Evolutionary conservation across 306 rosid species (phyloP).

Genomic region (Vachellia collinsii): DNA sequence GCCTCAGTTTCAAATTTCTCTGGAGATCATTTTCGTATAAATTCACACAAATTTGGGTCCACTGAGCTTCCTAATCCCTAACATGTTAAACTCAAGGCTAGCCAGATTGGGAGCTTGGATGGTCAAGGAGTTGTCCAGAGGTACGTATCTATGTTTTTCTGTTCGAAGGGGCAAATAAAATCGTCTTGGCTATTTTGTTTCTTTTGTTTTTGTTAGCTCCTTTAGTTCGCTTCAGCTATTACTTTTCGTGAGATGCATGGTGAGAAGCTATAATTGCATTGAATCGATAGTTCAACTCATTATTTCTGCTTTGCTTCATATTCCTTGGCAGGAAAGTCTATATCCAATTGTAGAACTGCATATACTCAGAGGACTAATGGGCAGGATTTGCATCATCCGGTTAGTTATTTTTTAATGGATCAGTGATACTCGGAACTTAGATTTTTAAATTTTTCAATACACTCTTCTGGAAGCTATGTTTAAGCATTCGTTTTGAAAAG

Average conservation of each 20-base stretch:
- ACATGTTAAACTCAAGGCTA: conserved; percentile 24
- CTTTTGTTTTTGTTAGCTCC: background rate
- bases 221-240: background rate
- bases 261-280: conserved; percentile 2
- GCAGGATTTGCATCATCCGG: conserved; percentile 34
- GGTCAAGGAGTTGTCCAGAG: conserved; percentile 17
- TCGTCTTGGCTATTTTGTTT: background rate
- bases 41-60: background rate
- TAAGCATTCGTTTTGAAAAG: background rate
- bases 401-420: conserved; percentile 22
- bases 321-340: conserved; percentile 40
- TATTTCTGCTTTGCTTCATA: background rate
- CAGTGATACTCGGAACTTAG: background rate
- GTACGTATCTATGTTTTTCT: conserved; percentile 14
- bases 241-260: background rate
- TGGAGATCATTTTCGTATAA: background rate
- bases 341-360: conserved; percentile 28
- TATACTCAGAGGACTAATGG: conserved; percentile 23
- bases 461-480: background rate
- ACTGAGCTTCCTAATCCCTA: background rate
- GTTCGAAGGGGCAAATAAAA: background rate
- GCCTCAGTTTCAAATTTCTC: background rate
- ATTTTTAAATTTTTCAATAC: background rate
- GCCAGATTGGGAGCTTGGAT: conserved; percentile 25
- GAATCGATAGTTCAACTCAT: background rate